A percentile compares a stretch with the other conserved stretches of the same genome.
phyloP scores from a whole-genome alignment of 2,329 filamentous ascomycete species.

The Aspergillus ustus region DNA sequence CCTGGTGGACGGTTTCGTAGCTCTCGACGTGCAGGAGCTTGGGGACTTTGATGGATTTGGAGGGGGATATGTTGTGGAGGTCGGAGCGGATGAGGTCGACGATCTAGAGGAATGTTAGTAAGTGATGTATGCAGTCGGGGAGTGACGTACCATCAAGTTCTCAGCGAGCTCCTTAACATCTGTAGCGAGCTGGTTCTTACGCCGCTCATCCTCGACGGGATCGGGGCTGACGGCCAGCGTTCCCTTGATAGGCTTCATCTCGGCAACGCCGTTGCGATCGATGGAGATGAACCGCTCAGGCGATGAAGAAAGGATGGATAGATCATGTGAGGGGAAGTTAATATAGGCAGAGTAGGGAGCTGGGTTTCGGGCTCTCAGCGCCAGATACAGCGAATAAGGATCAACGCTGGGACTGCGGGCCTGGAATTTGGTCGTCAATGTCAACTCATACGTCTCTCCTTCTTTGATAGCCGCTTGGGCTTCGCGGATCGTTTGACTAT shows the following conservation, averaged over 20 bases:
- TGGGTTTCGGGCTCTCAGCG: background rate
- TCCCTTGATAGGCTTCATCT: conserved; percentile 9
- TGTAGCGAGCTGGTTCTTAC: conserved; percentile 4
- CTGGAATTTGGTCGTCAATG: background rate
- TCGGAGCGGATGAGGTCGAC: conserved; percentile 6
- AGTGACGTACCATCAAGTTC: background rate
- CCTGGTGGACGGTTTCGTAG: conserved; percentile 8
- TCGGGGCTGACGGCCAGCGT: conserved; percentile 4
- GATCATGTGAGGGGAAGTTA: background rate
- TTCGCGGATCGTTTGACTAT: conserved; percentile 1
- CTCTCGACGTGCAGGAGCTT: conserved; percentile 4
- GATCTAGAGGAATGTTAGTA: background rate
- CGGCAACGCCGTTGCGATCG: conserved; percentile 1
- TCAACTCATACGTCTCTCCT: conserved; percentile 3
- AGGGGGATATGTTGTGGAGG: conserved; percentile 2
- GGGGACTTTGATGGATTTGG: conserved; percentile 1
- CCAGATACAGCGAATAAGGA: background rate
- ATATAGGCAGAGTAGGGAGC: conserved; percentile 6
- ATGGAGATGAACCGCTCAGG: conserved; percentile 7
- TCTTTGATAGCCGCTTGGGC: conserved; percentile 3
- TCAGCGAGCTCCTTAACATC: conserved; percentile 6
- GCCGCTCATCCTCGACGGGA: background rate
- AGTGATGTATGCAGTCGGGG: too few relatives aligned
- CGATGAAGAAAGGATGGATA: background rate
- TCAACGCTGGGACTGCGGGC: background rate